Percentiles rank a stretch among this genome's conserved stretches.
These are phyloP conservation scores for Encephalitozoon hellem DNA, from an alignment of 371 early-diverging fungal species.

Conservation along the genomic window DNA sequence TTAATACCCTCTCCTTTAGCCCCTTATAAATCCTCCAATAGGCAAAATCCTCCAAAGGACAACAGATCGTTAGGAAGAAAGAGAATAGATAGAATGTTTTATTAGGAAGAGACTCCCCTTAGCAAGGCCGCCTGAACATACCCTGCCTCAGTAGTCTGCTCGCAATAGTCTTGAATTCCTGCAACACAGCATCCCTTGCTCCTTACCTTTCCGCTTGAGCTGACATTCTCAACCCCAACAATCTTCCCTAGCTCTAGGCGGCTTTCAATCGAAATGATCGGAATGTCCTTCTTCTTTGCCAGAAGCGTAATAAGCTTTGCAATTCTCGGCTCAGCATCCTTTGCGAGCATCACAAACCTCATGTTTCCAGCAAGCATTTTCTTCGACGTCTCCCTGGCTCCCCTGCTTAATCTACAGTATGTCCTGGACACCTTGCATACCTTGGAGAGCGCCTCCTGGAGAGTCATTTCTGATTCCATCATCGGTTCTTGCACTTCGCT, in stretches of 20 bases:
- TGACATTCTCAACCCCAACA: conserved; percentile 24
- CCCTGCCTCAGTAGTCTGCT: conserved; percentile 6
- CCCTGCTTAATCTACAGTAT: conserved; percentile 32
- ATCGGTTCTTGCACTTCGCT: conserved; percentile 41
- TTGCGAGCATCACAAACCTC: conserved; percentile 45
- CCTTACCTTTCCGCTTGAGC: conserved; percentile 15
- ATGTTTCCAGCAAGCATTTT: conserved; percentile 17
- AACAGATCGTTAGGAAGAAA: not conserved
- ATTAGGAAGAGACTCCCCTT: not conserved
- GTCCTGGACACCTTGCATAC: conserved; percentile 33
- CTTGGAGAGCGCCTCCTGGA: conserved; percentile 38
- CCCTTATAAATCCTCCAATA: not conserved
- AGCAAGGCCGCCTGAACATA: conserved; percentile 17
- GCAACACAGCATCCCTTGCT: conserved; percentile 39
- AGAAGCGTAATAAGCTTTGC: conserved; percentile 11
- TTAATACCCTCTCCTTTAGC: not conserved
- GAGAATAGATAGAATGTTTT: not conserved
- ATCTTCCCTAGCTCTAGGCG: conserved; percentile 45
- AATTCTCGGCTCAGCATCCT: conserved; percentile 36
- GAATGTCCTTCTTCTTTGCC: conserved; percentile 28
- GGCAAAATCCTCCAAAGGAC: not conserved
- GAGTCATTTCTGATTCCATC: conserved; percentile 35
- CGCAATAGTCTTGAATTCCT: conserved; percentile 25
- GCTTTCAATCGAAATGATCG: conserved; percentile 45
- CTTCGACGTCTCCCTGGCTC: conserved; percentile 34